phyloP scores from a whole-genome alignment of 306 rosid species.

The Sindora glabra region DNA sequence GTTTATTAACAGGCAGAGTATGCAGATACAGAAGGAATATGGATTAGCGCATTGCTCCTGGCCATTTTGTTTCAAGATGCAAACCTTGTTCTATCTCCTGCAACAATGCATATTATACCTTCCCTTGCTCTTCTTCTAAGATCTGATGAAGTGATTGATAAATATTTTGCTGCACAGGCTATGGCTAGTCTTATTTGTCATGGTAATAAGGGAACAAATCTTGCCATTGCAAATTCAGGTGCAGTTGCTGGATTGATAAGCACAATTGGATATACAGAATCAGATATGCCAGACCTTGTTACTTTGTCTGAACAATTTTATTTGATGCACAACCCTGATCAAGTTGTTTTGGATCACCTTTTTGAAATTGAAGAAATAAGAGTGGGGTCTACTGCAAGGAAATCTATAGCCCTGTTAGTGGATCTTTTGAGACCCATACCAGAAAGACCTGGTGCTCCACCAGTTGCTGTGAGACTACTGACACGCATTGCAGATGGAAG shows the following conservation, averaged over 20 bases:
- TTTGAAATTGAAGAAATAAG: constrained; percentile 81
- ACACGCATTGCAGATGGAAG: constrained; percentile 82
- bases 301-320: constrained; percentile 78
- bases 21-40: constrained; percentile 82
- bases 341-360: constrained; percentile 76
- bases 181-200: constrained; percentile 84
- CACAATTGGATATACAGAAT: constrained; percentile 65
- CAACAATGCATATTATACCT: constrained; percentile 68
- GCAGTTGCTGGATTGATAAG: constrained; percentile 79
- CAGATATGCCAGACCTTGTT: constrained; percentile 64
- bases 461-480: constrained; percentile 80
- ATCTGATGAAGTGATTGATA: constrained; percentile 79
- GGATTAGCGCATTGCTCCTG: constrained; percentile 81
- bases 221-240: constrained; percentile 89
- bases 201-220: constrained; percentile 69
- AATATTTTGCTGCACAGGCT: constrained; percentile 91
- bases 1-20: constrained; percentile 61
- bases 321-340: constrained; percentile 73
- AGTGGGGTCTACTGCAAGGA: constrained; percentile 74
- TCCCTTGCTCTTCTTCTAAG: constrained; percentile 66
- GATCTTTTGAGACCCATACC: constrained; percentile 94
- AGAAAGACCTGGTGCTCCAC: constrained; percentile 91
- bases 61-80: constrained; percentile 83
- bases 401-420: constrained; percentile 88
- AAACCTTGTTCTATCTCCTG: constrained; percentile 46